Evolutionary conservation across 768 basidiomycete species (phyloP), one percentile per base, ranked within the genome.

Genomic region (Boletus rubropictus): DNA sequence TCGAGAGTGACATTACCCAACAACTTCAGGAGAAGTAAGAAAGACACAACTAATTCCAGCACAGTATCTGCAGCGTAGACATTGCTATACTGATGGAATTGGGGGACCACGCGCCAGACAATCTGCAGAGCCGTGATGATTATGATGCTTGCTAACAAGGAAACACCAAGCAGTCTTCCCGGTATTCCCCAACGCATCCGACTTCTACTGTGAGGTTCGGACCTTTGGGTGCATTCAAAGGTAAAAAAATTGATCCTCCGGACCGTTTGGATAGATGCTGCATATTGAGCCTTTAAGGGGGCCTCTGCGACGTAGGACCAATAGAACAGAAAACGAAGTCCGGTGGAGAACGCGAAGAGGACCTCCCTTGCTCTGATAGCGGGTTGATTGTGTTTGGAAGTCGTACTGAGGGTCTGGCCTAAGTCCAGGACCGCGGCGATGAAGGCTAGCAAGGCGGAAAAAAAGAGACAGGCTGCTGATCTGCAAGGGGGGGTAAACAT

Each of bases 151-250:
- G 67, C 52, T 24, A 88, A 60, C 7, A 80, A 69, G 27, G 57
- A 51, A 69, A 73, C 78, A 50, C 84, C 77, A 39, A 84, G 63
- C 24, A 78, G 17, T 10, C 69, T 59, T 18, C 85, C 84, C 11
- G 74, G 52, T 21, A 70, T 39, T 3, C 85, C 82, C 84, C 81
- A 86, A 35, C 79, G 75, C 47, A 60, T 54, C 87, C 86, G 88
- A 57, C 72, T 76, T 17, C 76, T 83, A 49, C 78, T 80, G 54
- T 86, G 82, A 37, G 52, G 49, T 45, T 48, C 49, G n/a, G 15
- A 5, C 14, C 14, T 14, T 11, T 50, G 43, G 40, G 51, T 54
- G 39, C 51, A 39, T 31, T 56, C 46, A 6, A 62, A 39, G 20
- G 28, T 17, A 25, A 57, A 45, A 45, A 59, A 57, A 22, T 48